Conservation (phyloP, 2,329 filamentous ascomycete species). For the Ambrosiella xylebori region DNA sequence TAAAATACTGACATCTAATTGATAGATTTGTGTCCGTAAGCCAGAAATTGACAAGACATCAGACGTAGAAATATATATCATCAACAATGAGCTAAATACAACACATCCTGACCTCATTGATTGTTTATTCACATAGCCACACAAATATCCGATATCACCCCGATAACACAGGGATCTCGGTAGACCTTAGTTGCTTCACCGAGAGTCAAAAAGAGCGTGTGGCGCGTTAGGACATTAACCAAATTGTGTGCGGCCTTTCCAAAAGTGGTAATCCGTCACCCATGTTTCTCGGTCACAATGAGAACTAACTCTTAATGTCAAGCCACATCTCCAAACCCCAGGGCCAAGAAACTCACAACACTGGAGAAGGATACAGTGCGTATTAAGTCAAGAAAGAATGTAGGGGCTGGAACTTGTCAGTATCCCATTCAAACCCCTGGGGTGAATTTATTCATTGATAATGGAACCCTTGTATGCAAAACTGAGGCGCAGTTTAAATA, state of each 20-base stretch:
- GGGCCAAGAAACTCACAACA: background rate
- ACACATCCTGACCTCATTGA: too few relatives aligned
- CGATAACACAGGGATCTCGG: too few relatives aligned
- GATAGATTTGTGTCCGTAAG: too few relatives aligned
- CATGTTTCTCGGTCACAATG: background rate
- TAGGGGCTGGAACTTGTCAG: background rate
- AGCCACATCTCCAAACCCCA: background rate
- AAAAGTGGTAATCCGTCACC: background rate
- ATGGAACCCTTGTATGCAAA: slow-evolving; percentile 1
- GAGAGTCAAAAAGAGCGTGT: too few relatives aligned
- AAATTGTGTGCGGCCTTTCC: background rate
- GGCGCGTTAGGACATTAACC: too few relatives aligned
- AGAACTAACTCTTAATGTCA: background rate
- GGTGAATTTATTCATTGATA: background rate
- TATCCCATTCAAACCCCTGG: background rate
- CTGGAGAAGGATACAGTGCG: slow-evolving; percentile 2
- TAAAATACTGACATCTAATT: too few relatives aligned
- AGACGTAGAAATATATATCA: too few relatives aligned
- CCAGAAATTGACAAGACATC: too few relatives aligned
- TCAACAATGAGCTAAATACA: too few relatives aligned
- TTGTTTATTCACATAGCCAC: too few relatives aligned
- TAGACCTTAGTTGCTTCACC: too few relatives aligned
- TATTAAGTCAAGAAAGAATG: background rate
- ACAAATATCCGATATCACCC: too few relatives aligned
- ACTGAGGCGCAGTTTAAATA: slow-evolving; percentile 2